A percentile compares a stretch with the other conserved stretches of the same genome.
These are phyloP conservation scores for Lomentospora prolificans DNA, from an alignment of 2,329 filamentous ascomycete species.

Conservation along the genomic window DNA sequence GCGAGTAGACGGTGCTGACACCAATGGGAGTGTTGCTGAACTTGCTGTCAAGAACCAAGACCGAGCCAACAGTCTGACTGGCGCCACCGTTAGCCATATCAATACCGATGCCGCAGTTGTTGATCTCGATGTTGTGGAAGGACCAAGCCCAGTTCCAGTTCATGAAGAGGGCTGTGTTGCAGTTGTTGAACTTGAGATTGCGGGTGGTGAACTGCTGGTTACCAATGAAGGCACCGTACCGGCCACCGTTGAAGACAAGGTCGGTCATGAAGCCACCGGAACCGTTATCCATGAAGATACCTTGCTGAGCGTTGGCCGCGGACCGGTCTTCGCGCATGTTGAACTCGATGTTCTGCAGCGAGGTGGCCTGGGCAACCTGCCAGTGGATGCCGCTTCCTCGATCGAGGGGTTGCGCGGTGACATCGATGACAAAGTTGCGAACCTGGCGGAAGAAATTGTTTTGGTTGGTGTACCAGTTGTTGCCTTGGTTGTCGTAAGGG, in stretches of 20 bases:
- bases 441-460: conserved; percentile 78
- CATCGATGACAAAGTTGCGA: conserved; percentile 72
- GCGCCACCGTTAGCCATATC: conserved; percentile 61
- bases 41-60: conserved; percentile 72
- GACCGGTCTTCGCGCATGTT: conserved; percentile 63
- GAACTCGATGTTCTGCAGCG: conserved; percentile 71
- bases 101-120: conserved; percentile 64
- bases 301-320: conserved; percentile 57
- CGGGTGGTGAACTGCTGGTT: conserved; percentile 83
- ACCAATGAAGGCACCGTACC: conserved; percentile 68
- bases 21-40: conserved; percentile 68
- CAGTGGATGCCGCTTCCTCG: conserved; percentile 67
- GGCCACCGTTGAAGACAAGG: conserved; percentile 73
- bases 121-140: conserved; percentile 55
- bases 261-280: conserved; percentile 79
- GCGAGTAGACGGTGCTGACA: conserved; percentile 64
- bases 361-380: conserved; percentile 78
- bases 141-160: conserved; percentile 91
- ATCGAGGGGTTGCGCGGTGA: conserved; percentile 52
- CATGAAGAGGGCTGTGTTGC: conserved; percentile 76
- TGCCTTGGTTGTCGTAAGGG: conserved; percentile 61
- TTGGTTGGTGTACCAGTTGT: conserved; percentile 72
- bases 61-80: conserved; percentile 73
- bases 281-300: conserved; percentile 78
- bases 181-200: conserved; percentile 73